Evolutionary conservation across 495 filamentous ascomycete genomes (phyloP).

Genomic region (Penicillium cataractarum): DNA sequence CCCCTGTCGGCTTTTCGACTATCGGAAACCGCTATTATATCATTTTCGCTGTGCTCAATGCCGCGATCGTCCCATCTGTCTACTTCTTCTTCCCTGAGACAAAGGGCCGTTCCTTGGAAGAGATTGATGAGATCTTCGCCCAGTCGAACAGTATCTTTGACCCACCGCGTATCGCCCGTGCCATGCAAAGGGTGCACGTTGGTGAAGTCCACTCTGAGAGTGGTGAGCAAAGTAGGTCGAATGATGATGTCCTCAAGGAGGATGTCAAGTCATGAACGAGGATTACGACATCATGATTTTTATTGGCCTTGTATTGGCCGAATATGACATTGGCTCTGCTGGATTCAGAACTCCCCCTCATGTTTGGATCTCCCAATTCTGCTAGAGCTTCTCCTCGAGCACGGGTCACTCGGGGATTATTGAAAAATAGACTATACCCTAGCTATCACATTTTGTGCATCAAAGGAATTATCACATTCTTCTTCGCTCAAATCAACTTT

Average conservation of each 20-base stretch:
- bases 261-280: conserved; percentile 11
- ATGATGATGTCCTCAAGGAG: conserved; percentile 13
- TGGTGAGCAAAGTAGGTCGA: conserved; percentile 10
- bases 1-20: conserved; percentile 47
- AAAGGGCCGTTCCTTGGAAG: conserved; percentile 64
- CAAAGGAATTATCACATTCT: not conserved
- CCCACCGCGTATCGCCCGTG: conserved; percentile 31
- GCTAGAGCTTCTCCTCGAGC: not conserved
- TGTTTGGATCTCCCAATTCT: not conserved
- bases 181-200: conserved; percentile 22
- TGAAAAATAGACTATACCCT: not conserved
- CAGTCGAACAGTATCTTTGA: conserved; percentile 38
- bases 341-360: not conserved
- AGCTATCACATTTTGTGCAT: not conserved
- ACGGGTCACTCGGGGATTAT: not conserved
- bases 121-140: conserved; percentile 72
- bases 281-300: not conserved
- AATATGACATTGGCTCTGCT: not conserved
- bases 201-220: conserved; percentile 12
- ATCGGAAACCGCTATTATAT: conserved; percentile 54
- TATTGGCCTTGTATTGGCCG: not conserved
- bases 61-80: conserved; percentile 49
- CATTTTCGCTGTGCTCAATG: conserved; percentile 52
- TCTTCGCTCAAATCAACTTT: not conserved
- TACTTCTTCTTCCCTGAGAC: conserved; percentile 65